Evolutionary conservation across 1,284 basidiomycete species (phyloP).

Genomic region (Microbotryum silenes-acaulis): DNA sequence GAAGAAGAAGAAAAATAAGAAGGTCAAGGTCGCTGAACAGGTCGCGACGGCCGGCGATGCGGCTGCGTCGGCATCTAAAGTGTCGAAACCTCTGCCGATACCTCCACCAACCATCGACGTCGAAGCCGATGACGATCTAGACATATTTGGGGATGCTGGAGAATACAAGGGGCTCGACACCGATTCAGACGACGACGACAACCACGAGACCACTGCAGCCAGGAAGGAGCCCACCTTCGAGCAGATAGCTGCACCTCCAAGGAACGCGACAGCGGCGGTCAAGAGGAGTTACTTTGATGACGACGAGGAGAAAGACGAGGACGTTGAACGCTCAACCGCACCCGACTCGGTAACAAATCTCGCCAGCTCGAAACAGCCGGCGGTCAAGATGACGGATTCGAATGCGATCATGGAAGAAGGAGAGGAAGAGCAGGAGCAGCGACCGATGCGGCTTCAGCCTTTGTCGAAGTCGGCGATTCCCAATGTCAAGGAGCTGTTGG

Average conservation of each 20-base stretch:
- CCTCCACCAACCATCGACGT: constrained; percentile 1
- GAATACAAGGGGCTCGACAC: constrained; percentile 24
- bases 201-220: neutral
- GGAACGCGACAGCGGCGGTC: neutral
- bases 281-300: constrained; percentile 29
- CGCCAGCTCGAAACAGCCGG: constrained; percentile 11
- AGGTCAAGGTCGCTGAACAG: neutral
- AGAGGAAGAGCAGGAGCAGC: neutral
- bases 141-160: constrained; percentile 31
- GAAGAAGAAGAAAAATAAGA: constrained; percentile 21
- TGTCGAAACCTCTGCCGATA: neutral
- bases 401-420: neutral
- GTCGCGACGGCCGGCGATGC: neutral
- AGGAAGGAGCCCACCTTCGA: neutral
- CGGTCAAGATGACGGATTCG: neutral
- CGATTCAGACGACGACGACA: constrained; percentile 13
- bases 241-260: neutral
- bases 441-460: constrained; percentile 15
- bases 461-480: constrained; percentile 8
- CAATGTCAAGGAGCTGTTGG: constrained; percentile 24
- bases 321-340: constrained; percentile 10
- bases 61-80: neutral
- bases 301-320: constrained; percentile 8
- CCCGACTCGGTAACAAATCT: constrained; percentile 16
- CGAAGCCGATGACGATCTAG: constrained; percentile 16